Conservation (phyloP, 1,139 yeast species). For the Yamadazyma siamensis region DNA sequence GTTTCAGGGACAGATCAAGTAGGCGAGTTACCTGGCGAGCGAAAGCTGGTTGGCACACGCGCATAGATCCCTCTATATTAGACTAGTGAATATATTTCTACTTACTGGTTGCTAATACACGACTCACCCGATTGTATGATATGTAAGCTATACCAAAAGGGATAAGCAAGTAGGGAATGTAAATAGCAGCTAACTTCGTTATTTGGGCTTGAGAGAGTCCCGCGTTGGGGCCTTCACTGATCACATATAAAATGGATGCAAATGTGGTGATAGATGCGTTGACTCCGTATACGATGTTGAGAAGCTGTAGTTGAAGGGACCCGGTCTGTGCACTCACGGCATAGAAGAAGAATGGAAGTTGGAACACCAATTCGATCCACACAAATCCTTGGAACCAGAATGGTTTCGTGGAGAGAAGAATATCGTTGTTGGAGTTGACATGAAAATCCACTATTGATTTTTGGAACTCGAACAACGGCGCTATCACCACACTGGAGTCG, state of each 20-base stretch:
- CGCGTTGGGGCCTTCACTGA: constrained; percentile 23
- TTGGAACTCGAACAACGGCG: constrained; percentile 53
- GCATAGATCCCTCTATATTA: too few species aligned
- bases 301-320: constrained; percentile 39
- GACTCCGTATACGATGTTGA: constrained; percentile 64
- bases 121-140: too few species aligned
- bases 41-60: too few species aligned
- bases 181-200: constrained; percentile 46
- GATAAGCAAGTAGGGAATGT: constrained; percentile 64
- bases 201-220: constrained; percentile 37
- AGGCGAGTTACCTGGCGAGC: too few species aligned
- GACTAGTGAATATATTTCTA: too few species aligned
- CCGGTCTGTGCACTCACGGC: constrained; percentile 16
- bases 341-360: constrained; percentile 69
- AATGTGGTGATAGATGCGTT: constrained; percentile 74
- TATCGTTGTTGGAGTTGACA: constrained; percentile 61
- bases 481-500: constrained; percentile 72
- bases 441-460: constrained; percentile 53
- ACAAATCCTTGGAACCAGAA: constrained; percentile 76
- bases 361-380: constrained; percentile 65
- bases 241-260: constrained; percentile 55
- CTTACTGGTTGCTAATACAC: too few species aligned
- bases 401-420: constrained; percentile 51
- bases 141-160: constrained; percentile 54
- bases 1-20: too few species aligned